Evolutionary conservation across 2,329 filamentous ascomycete genomes (phyloP).

Genomic region (Alternaria sp.): DNA sequence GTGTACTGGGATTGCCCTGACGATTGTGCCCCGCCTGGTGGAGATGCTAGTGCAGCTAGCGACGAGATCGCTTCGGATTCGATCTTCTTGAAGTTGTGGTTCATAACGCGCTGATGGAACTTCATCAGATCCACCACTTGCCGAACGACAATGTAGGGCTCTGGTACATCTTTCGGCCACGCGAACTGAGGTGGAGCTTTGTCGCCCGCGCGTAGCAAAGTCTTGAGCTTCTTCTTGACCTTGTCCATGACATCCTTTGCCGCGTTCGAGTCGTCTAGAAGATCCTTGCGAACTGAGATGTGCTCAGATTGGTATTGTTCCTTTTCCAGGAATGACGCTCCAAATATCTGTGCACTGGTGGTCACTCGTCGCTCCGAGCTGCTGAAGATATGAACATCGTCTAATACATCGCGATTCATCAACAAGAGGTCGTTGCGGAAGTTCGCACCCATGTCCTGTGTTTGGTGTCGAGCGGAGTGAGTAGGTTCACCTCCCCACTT

Average conservation of each 20-base stretch:
- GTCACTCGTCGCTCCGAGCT: conserved; percentile 95
- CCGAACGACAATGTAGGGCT: conserved; percentile 90
- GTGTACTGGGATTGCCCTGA: conserved; percentile 49
- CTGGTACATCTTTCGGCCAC: conserved; percentile 94
- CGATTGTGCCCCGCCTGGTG: conserved; percentile 44
- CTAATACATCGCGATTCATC: conserved; percentile 89
- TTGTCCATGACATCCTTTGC: conserved; percentile 99
- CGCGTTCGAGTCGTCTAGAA: conserved; percentile 96
- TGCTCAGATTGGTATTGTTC: conserved; percentile 86
- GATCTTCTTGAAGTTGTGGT: conserved; percentile 87
- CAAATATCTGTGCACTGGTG: conserved; percentile 96
- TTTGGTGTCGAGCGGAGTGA: conserved; percentile 94
- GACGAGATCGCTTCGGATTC: conserved; percentile 71
- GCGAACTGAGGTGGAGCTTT: conserved; percentile 94
- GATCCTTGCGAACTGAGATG: conserved; percentile 90
- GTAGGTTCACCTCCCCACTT: conserved; percentile 99
- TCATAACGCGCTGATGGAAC: conserved; percentile 94
- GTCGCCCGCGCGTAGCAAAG: conserved; percentile 87
- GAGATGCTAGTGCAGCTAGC: conserved; percentile 56
- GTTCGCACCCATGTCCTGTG: conserved; percentile 91
- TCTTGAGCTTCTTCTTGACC: conserved; percentile 99
- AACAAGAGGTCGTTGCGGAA: conserved; percentile 95
- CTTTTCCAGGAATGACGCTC: conserved; percentile 84
- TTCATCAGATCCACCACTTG: conserved; percentile 97
- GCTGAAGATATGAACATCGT: conserved; percentile 93